Evolutionary conservation across 352 stramenopile species (phyloP).

Genomic region (Globisporangium spiculum): DNA sequence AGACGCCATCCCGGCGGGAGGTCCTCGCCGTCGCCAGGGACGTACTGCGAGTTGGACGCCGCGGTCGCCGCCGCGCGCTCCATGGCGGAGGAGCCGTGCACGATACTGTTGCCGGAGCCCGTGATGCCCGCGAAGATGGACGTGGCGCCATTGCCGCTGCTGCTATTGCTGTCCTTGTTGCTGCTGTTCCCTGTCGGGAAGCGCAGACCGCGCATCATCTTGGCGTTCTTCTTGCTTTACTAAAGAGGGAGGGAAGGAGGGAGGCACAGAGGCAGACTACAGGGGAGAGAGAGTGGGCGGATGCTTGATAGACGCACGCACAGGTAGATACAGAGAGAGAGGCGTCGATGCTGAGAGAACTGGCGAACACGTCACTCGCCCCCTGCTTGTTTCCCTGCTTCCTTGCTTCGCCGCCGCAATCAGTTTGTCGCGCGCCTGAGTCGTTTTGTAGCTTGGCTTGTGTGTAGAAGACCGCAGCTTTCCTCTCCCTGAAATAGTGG

Average conservation of each 20-base stretch:
- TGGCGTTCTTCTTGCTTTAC: background rate
- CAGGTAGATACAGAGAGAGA: background rate
- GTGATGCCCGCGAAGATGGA: conserved; percentile 64
- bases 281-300: background rate
- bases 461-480: background rate
- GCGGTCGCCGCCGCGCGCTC: conserved; percentile 38
- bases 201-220: conserved; percentile 73
- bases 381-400: too few species aligned
- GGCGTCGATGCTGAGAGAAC: background rate
- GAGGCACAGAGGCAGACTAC: too few species aligned
- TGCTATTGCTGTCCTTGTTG: conserved; percentile 30
- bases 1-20: conserved; percentile 65
- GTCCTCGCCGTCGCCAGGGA: conserved; percentile 24
- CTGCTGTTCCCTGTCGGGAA: conserved; percentile 34
- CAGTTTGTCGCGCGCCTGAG: conserved; percentile 2
- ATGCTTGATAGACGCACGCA: too few species aligned
- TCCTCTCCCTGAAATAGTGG: background rate
- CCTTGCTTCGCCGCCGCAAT: background rate
- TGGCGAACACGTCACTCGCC: background rate
- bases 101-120: conserved; percentile 34
- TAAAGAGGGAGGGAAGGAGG: background rate
- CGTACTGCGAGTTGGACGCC: conserved; percentile 32
- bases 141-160: conserved; percentile 20
- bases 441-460: background rate
- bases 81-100: conserved; percentile 33